A percentile compares a stretch with the other conserved stretches of the same genome.
These are phyloP conservation scores for Paxillus ammoniavirescens DNA, from an alignment of 768 basidiomycete species.

Conservation along the genomic window DNA sequence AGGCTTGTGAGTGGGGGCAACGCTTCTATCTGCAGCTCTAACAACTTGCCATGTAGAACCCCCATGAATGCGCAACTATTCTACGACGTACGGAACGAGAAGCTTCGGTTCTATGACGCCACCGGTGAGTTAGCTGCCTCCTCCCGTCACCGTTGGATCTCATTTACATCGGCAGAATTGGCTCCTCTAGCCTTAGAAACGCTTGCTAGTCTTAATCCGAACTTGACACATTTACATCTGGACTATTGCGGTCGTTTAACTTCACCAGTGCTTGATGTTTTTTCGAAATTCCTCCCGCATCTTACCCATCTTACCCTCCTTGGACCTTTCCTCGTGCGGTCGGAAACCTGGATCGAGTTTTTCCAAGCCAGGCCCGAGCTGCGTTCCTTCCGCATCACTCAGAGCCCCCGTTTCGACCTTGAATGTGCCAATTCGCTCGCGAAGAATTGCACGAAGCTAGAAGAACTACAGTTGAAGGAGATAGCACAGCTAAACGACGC, in stretches of 20 bases:
- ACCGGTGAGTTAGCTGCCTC: conserved; percentile 61
- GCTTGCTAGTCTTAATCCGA: conserved; percentile 80
- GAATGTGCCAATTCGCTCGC: conserved; percentile 62
- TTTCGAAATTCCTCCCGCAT: conserved; percentile 60
- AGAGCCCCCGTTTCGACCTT: conserved; percentile 83
- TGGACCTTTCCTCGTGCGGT: conserved; percentile 83
- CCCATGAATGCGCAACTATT: conserved; percentile 80
- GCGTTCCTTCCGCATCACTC: conserved; percentile 73
- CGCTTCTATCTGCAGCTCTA: background rate
- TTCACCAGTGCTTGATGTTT: conserved; percentile 53
- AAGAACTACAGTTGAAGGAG: conserved; percentile 76
- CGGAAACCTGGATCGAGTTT: conserved; percentile 72
- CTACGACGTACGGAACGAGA: conserved; percentile 68
- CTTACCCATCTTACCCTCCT: conserved; percentile 77
- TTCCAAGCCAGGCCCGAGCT: conserved; percentile 64
- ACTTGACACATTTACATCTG: conserved; percentile 73
- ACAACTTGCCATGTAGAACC: conserved; percentile 46
- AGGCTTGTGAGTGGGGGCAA: conserved; percentile 58
- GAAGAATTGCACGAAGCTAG: conserved; percentile 47
- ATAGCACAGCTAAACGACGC: conserved; percentile 67
- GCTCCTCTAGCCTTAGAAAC: conserved; percentile 63
- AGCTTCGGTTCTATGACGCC: conserved; percentile 80
- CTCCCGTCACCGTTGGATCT: background rate
- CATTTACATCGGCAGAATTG: conserved; percentile 51
- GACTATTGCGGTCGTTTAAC: conserved; percentile 86